A percentile compares a stretch with the other conserved stretches of the same genome.
phyloP scores from a whole-genome alignment of 129 eudicot genomes.

The Chrysanthemum makinoi region DNA sequence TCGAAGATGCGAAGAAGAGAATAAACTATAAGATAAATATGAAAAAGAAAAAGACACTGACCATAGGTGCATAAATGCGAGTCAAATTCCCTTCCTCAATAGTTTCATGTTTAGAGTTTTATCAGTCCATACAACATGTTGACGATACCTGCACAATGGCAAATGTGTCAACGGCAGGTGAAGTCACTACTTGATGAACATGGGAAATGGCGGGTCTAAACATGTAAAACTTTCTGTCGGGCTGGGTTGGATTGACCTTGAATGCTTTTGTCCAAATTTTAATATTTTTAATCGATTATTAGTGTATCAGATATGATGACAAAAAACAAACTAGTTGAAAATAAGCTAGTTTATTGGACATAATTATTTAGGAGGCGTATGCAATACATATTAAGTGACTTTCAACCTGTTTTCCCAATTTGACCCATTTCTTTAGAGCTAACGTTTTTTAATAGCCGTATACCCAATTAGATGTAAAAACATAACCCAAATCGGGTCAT shows the following conservation, averaged over 20 bases:
- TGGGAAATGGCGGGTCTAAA: background rate
- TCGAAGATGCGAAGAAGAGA: conserved; percentile 12
- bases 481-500: no score
- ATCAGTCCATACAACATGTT: conserved; percentile 68
- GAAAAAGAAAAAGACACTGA: conserved; percentile 12
- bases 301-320: background rate
- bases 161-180: conserved; percentile 9
- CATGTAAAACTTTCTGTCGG: background rate
- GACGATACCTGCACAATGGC: conserved; percentile 47
- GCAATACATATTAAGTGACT: background rate
- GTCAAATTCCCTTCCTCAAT: conserved; percentile 48
- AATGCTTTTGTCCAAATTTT: no score
- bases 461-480: background rate
- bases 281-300: background rate
- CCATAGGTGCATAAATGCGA: conserved; percentile 75
- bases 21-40: background rate
- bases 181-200: background rate
- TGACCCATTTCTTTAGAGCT: background rate
- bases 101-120: conserved; percentile 45
- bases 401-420: background rate
- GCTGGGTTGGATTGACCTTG: no score
- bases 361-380: background rate
- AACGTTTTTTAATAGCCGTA: background rate
- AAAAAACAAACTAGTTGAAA: background rate
- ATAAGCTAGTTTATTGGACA: background rate